These are phyloP conservation scores for Euphorbia pulcherrima DNA, from an alignment of 345 rosid genomes.

Conservation along the genomic window DNA sequence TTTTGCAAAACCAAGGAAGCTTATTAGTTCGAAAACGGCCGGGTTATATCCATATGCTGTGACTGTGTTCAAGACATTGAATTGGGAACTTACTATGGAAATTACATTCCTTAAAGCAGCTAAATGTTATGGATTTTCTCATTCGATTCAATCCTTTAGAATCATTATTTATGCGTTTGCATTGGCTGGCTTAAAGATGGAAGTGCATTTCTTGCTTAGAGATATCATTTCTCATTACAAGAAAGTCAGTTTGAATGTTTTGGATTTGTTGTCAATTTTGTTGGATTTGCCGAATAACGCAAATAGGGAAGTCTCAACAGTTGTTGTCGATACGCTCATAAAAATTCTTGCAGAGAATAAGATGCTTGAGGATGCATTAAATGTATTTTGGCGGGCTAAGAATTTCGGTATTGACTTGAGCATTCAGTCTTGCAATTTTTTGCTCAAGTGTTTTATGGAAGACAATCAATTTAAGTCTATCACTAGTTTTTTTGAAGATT, in stretches of 20 bases:
- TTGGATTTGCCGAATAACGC: constrained; percentile 22
- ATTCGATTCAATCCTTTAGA: constrained; percentile 31
- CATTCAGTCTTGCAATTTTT: constrained; percentile 48
- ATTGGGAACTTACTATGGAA: constrained; percentile 34
- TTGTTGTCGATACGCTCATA: constrained; percentile 37
- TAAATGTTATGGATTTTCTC: constrained; percentile 25
- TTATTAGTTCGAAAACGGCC: background rate
- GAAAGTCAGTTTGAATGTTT: constrained; percentile 30
- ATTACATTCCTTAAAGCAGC: constrained; percentile 28
- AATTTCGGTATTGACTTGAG: constrained; percentile 30
- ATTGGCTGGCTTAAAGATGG: constrained; percentile 27
- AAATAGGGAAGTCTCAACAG: constrained; percentile 17
- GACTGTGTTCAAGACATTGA: constrained; percentile 44
- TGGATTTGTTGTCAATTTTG: constrained; percentile 30
- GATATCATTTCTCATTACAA: constrained; percentile 30
- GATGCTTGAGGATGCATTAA: constrained; percentile 40
- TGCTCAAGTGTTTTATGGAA: constrained; percentile 50
- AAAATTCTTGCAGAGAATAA: constrained; percentile 48
- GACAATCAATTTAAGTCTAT: constrained; percentile 25
- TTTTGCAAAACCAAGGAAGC: constrained; percentile 9
- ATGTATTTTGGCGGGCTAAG: constrained; percentile 29
- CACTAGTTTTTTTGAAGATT: constrained; percentile 30
- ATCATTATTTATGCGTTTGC: constrained; percentile 37
- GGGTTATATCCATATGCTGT: constrained; percentile 30
- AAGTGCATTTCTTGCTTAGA: constrained; percentile 42